Base-by-base conservation (phyloP, 148 eudicot species). In the Bassia scoparia region DNA sequence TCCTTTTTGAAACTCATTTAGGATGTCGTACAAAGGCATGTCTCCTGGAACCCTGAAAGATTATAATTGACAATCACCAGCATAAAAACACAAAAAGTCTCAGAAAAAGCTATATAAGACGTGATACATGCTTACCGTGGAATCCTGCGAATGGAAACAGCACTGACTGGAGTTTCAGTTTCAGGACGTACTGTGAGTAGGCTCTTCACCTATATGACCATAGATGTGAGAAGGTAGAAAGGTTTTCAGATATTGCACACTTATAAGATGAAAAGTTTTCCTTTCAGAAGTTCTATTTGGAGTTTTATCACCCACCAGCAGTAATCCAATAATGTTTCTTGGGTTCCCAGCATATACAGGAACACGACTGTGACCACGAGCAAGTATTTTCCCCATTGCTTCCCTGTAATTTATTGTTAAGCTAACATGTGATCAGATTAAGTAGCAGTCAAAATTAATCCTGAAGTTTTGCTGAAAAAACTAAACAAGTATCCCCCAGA, bases 311-410 rank as follows among this genome's bases (percentile, higher is more conserved):
- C 87, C 76, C 79, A 93, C 98, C 89, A 93, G 83, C 74, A 93
- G 74, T 67, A 93, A 94, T 74, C 98, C 98, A 82, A 93, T 93
- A 65, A 93, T 72, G 81, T 90, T 93, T 71, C 73, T 93, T 21
- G 95, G 92, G 73, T 87, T 90, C 58, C 98, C 98, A 53, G 95
- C 85, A 75, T 89, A 89, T 29, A 93, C 98, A 76, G 98, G 98
- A 80, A 93, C 95, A 71, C 98, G 87, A 73, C 98, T 93, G 70
- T 93, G 98, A 76, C 98, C 98, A 55, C 98, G 89, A 69, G 98
- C 92, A 67, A 93, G 89, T 80, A 93, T 74, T 78, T 93, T 90
- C 61, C 97, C 98, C 92, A 93, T 89, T 67, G 97, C 98, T 80
- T 93, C 98, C 98, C 98, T 93, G 84, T 63, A 26, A 29, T 23